A percentile compares a stretch with the other conserved stretches of the same genome.
phyloP scores from a whole-genome alignment of 257 asterid genomes.

The Nicotiana knightiana region DNA sequence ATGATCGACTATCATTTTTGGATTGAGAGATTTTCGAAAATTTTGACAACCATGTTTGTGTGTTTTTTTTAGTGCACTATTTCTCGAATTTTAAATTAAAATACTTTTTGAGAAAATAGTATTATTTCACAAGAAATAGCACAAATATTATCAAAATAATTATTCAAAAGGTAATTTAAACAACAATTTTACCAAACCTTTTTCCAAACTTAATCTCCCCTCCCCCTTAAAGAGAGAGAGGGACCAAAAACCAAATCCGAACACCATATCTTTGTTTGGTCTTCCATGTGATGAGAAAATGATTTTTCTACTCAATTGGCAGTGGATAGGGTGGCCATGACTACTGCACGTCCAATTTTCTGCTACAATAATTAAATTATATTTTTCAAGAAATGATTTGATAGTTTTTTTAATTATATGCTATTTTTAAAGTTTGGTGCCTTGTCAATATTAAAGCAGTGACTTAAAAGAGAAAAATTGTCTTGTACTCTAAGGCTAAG shows the following conservation, averaged over 20 bases:
- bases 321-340: conserved; percentile 2
- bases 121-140: background rate
- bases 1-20: background rate
- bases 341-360: background rate
- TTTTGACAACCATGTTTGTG: background rate
- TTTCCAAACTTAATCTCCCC: background rate
- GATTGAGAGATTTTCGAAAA: background rate
- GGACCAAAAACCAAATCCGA: background rate
- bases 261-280: background rate
- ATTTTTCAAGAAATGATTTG: background rate
- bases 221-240: too few relatives aligned
- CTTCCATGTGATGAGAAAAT: background rate
- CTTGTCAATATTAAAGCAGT: background rate
- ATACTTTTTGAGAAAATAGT: background rate
- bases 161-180: too few relatives aligned
- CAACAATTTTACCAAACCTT: background rate
- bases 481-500: conserved; percentile 7
- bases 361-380: background rate
- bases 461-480: background rate
- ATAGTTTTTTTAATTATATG: background rate
- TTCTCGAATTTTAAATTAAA: background rate
- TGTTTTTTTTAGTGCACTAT: background rate
- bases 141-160: background rate
- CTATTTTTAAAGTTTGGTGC: background rate
- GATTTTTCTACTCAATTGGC: background rate